These are phyloP conservation scores for Naganishia antarctica DNA, from an alignment of 768 basidiomycete species.

Conservation along the genomic window DNA sequence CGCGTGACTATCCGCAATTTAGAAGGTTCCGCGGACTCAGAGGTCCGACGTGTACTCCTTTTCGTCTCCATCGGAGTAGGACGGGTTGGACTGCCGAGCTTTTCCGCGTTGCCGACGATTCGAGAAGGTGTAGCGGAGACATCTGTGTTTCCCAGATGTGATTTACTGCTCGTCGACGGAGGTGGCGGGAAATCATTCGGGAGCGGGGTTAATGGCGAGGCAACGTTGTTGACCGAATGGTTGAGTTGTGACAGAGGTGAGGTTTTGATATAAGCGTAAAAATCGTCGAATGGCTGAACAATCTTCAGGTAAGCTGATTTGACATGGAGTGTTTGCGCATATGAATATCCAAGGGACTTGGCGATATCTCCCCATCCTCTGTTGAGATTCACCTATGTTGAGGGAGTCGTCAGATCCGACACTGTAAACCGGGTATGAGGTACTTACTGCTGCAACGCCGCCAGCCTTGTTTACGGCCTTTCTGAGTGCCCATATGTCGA, in stretches of 20 bases:
- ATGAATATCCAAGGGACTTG: constrained; percentile 72
- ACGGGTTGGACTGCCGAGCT: constrained; percentile 6
- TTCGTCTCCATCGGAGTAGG: neutral
- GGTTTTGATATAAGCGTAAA: constrained; percentile 62
- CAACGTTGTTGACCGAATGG: neutral
- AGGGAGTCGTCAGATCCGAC: constrained; percentile 33
- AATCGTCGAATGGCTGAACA: constrained; percentile 93
- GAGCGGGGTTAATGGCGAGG: constrained; percentile 8
- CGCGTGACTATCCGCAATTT: neutral
- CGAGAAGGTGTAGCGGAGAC: constrained; percentile 12
- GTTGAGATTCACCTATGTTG: constrained; percentile 65
- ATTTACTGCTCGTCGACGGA: constrained; percentile 8
- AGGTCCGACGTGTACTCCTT: neutral
- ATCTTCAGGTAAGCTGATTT: constrained; percentile 84
- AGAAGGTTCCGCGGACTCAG: neutral
- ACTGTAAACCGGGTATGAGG: neutral
- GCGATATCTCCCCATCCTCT: constrained; percentile 88
- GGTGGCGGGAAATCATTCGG: constrained; percentile 1
- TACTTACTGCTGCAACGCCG: constrained; percentile 74
- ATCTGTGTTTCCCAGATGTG: neutral
- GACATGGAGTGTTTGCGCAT: constrained; percentile 76
- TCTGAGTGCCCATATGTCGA: constrained; percentile 88
- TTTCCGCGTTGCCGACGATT: constrained; percentile 3
- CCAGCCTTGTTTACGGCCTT: constrained; percentile 87
- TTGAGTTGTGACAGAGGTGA: constrained; percentile 5